Base-by-base conservation (phyloP, 352 stramenopile species). In the Pythium aristosporum region DNA sequence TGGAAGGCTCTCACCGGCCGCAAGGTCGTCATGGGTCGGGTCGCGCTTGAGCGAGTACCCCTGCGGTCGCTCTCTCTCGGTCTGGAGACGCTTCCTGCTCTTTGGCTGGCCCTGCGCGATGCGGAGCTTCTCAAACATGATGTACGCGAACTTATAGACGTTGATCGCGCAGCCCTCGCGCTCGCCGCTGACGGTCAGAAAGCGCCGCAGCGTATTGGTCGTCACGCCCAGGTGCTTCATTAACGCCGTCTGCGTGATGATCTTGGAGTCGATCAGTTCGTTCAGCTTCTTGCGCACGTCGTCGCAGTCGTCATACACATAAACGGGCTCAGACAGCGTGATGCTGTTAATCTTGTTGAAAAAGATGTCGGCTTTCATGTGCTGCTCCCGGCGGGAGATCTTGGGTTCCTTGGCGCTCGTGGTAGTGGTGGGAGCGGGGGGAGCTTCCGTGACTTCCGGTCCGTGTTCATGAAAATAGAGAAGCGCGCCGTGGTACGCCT, bases 301-400 rank as follows among this genome's bases (percentile, higher is more conserved):
- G 28, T 87, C 76, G 51, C 76, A 87, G 57, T 87, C 73, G 65
- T 87, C 79, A 44, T 57, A 87, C 56, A 87, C 74, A 23, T 73
- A 67, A 20, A 87, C 64, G 16, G 64, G 53, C 49, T 79, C 74
- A 34, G 76, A 52, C 10, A 87, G 48, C 36, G 66, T 20, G n/a
- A 85, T 67, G 4, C 70, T 59, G n/a, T 71, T 37, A 57, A 82
- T 68, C 34, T 77, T 70, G 41, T 75, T 50, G 1, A 87, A 55
- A 1, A 76, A 54, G 6, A 73, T 70, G 16, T 77, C 52, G 9
- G 63, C 65, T 23, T 76, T 64, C 20, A 74, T 67, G 25, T 68
- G 57, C 37, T 76, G 70, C 20, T 72, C 59, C n/a, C 55, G 60
- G 28, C 63, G 63, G 10, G 68, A 41, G 7, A 42, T 5, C 8